These are phyloP conservation scores for Alloteropsis angusta DNA, from an alignment of 202 grass and related monocot genomes.

Conservation along the genomic window DNA sequence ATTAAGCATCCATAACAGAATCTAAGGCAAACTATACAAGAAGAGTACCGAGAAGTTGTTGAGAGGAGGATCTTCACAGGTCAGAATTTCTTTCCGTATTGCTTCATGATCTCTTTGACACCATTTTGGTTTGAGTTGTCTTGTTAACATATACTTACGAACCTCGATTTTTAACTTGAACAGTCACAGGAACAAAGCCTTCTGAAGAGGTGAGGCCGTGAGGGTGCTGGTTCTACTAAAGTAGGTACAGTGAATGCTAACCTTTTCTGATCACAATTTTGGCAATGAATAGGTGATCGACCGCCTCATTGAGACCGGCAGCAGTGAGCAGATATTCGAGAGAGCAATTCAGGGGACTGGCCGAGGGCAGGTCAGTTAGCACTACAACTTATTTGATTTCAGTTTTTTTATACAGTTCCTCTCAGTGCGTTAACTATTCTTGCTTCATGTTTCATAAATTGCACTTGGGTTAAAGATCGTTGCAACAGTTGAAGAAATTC, in stretches of 20 bases:
- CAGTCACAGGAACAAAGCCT: slow-evolving; percentile 67
- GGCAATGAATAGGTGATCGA: slow-evolving; percentile 50
- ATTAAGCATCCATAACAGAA: slow-evolving; percentile 26
- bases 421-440: neutral
- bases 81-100: neutral
- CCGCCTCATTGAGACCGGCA: slow-evolving; percentile 76
- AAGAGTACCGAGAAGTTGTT: slow-evolving; percentile 72
- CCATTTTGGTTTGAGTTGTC: neutral
- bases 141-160: neutral
- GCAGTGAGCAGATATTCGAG: slow-evolving; percentile 85
- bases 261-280: neutral
- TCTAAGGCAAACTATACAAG: slow-evolving; percentile 71
- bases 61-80: slow-evolving; percentile 74
- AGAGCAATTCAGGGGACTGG: slow-evolving; percentile 70
- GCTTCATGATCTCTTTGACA: neutral
- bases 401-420: neutral
- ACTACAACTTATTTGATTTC: neutral
- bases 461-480: slow-evolving; percentile 33
- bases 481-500: slow-evolving; percentile 70
- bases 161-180: slow-evolving; percentile 17
- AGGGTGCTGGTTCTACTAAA: neutral
- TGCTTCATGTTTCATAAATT: slow-evolving; percentile 10
- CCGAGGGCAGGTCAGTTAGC: slow-evolving; percentile 42
- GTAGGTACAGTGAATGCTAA: neutral
- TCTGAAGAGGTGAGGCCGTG: slow-evolving; percentile 60